Evolutionary conservation across 2,329 filamentous ascomycete genomes (phyloP), one percentile per base, ranked within the genome.

Genomic region (Sordariomycetes sp.): DNA sequence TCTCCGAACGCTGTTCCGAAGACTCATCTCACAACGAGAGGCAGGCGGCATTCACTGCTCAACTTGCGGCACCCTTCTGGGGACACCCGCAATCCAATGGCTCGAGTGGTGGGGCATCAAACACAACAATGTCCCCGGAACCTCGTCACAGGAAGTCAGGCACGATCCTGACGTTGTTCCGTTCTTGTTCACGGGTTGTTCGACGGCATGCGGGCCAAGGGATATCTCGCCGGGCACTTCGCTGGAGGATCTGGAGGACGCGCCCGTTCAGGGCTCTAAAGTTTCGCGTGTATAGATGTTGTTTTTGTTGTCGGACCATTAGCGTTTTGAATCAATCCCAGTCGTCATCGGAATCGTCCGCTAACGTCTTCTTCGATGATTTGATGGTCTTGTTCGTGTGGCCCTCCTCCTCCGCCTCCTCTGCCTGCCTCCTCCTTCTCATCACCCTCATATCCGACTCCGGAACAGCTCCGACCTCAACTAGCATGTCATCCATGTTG

Each of bases 391-490:
- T 57, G 61, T 74, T 65, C 34, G 68, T 70, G 52, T 80, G 68
- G 52, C 76, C 76, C 64, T 83, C 80, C 65, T 86, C 80, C 64
- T 82, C 79, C 54, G 76, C 81, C 50, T 86, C 83, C 61, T 85
- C 79, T 1, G 82, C 80, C 16, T 77, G 78, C 62, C 80, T 76
- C 65, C 79, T 78, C 63, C 81, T 76, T 73, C 85, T 84, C 34
- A 81, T 76, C 40, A 97, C 77, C 58, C 94, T 85, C 72, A 89
- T 81, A 69, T 99, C 94, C 59, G 85, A 87, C 55, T 86, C 79
- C 57, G 85, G 82, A 18, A 97, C 76, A 1, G 91, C 93, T 3
- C 91, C 91, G 43, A 95, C 78, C 54, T 91, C 87, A 2, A 97
- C 81, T 43, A 99, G 75, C 48, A 97, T 70, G 64, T 86, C 82